Conservation (phyloP, 306 rosid species). For the Pachyrhizus erosus region DNA sequence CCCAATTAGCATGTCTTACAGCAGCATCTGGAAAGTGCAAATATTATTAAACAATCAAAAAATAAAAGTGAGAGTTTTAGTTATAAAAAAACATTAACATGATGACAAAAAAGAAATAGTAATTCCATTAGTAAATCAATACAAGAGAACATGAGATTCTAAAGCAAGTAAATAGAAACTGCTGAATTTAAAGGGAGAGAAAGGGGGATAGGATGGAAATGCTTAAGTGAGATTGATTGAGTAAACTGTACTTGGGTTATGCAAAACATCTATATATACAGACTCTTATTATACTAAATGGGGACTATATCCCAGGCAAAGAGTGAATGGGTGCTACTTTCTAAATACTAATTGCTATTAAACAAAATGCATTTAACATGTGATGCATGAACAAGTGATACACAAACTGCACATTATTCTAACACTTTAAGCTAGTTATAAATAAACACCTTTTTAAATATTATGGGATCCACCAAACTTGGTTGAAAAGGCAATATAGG, state of each 20-base stretch:
- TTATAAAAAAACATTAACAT: constrained; percentile 5
- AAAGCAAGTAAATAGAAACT: constrained; percentile 16
- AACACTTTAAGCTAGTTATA: background rate
- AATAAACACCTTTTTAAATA: background rate
- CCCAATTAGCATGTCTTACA: constrained; percentile 72
- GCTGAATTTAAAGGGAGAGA: background rate
- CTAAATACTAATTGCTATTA: background rate
- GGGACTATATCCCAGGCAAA: background rate
- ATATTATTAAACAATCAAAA: constrained; percentile 20
- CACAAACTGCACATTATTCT: background rate
- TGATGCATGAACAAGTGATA: background rate
- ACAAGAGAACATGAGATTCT: constrained; percentile 17
- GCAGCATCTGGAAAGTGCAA: constrained; percentile 65
- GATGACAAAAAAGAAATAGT: background rate
- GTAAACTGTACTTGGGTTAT: background rate
- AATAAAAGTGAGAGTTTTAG: constrained; percentile 1
- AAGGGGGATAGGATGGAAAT: background rate
- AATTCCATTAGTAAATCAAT: constrained; percentile 16
- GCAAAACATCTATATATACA: background rate
- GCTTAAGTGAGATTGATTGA: background rate
- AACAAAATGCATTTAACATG: background rate
- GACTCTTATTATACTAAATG: background rate
- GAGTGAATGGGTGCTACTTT: background rate
- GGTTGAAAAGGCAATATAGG: background rate
- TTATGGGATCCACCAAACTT: background rate